These are phyloP conservation scores for Leishmania tropica DNA, from an alignment of 208 protist species.

Conservation along the genomic window DNA sequence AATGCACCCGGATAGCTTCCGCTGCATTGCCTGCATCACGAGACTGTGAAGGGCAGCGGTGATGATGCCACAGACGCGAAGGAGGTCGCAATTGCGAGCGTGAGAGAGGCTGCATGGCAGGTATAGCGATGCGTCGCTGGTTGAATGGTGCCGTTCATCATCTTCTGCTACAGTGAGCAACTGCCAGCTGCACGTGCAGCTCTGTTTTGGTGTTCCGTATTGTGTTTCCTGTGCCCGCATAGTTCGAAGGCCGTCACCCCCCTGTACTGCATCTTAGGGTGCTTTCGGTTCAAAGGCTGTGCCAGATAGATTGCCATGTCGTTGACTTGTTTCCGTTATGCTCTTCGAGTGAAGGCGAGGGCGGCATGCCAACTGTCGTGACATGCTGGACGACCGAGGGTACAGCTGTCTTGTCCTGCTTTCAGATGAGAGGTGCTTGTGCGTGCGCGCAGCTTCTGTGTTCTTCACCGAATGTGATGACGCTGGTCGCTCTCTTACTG, in stretches of 20 bases:
- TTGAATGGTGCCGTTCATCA: background rate
- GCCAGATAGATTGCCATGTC: slow-evolving; percentile 16
- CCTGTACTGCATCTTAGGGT: slow-evolving; percentile 8
- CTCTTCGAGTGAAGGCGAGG: background rate
- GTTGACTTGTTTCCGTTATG: background rate
- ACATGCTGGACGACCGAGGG: background rate
- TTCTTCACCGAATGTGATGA: background rate
- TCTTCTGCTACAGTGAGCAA: background rate
- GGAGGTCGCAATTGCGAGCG: background rate
- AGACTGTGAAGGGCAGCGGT: background rate
- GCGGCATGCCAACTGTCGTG: background rate
- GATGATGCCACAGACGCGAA: background rate
- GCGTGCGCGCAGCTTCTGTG: background rate
- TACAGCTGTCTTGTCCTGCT: background rate
- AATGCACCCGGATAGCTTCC: background rate
- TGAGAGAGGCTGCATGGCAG: background rate
- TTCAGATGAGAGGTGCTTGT: background rate
- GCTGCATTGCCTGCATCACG: background rate
- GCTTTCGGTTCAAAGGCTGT: slow-evolving; percentile 33
- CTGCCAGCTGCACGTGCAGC: background rate
- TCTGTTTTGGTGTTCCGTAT: background rate
- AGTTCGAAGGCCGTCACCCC: slow-evolving; percentile 34
- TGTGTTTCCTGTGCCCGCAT: slow-evolving; percentile 10
- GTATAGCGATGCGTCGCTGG: background rate
- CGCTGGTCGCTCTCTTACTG: background rate